Evolutionary conservation across 768 basidiomycete species (phyloP).

Genomic region (Galerina sulciceps): DNA sequence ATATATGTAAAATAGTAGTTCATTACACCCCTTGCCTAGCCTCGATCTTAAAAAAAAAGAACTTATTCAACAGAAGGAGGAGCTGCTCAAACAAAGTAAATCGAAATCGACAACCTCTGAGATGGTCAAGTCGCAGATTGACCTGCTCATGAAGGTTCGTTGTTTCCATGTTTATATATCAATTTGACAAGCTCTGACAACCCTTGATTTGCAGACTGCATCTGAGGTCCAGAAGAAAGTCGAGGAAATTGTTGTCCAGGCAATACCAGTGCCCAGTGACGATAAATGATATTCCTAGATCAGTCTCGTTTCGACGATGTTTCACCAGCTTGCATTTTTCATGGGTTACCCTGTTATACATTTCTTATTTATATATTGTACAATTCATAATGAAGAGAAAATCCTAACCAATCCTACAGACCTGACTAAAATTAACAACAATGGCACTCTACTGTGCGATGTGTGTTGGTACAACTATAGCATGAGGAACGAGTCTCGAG

Average conservation of each 20-base stretch:
- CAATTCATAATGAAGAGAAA: constrained; percentile 28
- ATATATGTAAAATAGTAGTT: constrained; percentile 3
- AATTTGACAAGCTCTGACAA: constrained; percentile 1
- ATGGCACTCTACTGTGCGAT: neutral
- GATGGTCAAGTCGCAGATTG: constrained; percentile 78
- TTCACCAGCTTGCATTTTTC: constrained; percentile 2
- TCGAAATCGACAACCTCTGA: constrained; percentile 74
- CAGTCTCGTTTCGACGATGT: constrained; percentile 4
- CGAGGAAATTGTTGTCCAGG: constrained; percentile 58
- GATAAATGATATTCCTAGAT: constrained; percentile 16
- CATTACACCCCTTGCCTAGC: constrained; percentile 40
- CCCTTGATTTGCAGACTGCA: constrained; percentile 52
- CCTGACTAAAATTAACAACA: neutral
- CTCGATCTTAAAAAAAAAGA: constrained; percentile 75
- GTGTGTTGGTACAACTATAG: constrained; percentile 9
- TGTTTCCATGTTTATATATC: constrained; percentile 1
- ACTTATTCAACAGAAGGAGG: constrained; percentile 71
- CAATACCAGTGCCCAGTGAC: constrained; percentile 41
- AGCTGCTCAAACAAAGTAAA: constrained; percentile 81
- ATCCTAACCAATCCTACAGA: neutral
- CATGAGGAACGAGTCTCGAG: neutral
- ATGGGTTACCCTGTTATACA: constrained; percentile 12
- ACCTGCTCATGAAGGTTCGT: constrained; percentile 71
- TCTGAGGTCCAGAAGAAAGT: constrained; percentile 78
- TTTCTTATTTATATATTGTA: constrained; percentile 22